These are phyloP conservation scores for Deakozyma indianensis DNA, from an alignment of 805 yeast genomes.

Conservation along the genomic window DNA sequence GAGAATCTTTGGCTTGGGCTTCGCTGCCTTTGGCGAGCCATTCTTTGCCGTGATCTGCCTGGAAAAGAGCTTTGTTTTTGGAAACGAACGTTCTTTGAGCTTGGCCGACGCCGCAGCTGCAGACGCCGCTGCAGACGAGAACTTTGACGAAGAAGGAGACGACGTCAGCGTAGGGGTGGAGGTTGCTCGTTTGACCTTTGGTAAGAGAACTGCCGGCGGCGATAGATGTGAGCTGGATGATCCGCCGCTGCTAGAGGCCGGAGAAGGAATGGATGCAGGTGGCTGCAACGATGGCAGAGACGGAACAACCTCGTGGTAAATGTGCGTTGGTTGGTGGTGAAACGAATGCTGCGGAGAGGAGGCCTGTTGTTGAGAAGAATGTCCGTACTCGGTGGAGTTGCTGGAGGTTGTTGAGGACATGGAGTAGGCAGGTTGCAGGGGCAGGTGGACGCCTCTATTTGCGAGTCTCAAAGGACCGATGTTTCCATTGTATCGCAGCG, in stretches of 20 bases:
- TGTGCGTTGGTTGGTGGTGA: neutral
- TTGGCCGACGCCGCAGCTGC: slow-evolving; percentile 17
- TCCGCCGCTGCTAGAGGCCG: neutral
- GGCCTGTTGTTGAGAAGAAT: neutral
- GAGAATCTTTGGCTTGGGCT: slow-evolving; percentile 13
- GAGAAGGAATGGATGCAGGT: neutral
- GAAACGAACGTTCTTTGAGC: slow-evolving; percentile 12
- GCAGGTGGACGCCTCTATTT: neutral
- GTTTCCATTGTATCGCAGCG: neutral
- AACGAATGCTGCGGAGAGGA: neutral
- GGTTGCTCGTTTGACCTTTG: neutral
- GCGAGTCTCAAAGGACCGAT: neutral
- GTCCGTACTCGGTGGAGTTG: neutral
- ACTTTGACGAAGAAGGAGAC: slow-evolving; percentile 12
- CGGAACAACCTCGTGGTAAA: neutral
- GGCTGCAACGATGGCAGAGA: neutral
- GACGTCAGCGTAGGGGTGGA: neutral
- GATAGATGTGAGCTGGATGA: neutral
- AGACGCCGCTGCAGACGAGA: slow-evolving; percentile 18
- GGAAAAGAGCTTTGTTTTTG: slow-evolving; percentile 22
- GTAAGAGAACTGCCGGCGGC: neutral
- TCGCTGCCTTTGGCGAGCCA: slow-evolving; percentile 12
- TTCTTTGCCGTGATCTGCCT: slow-evolving; percentile 17
- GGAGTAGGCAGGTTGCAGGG: neutral
- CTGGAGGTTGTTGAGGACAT: neutral